Conservation (phyloP, 2,329 filamentous ascomycete species). For the Aspergillus sp. region DNA sequence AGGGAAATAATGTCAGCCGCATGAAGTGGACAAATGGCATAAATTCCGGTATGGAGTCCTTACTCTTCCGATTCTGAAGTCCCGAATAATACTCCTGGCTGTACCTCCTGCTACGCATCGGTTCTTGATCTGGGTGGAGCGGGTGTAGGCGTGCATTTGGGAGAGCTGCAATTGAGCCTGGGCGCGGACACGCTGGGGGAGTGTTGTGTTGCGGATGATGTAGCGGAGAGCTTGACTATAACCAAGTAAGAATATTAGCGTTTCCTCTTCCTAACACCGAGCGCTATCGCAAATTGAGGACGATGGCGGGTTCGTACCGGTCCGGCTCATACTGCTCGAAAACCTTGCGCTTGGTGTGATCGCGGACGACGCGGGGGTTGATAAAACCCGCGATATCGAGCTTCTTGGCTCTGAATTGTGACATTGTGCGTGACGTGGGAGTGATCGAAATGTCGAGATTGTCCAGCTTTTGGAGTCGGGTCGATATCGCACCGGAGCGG, state of each 20-base stretch:
- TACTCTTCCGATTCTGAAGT: constrained; percentile 90
- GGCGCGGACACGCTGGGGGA: constrained; percentile 77
- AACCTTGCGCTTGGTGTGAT: constrained; percentile 94
- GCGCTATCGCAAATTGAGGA: neutral
- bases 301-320: constrained; percentile 56
- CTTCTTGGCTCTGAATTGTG: constrained; percentile 86
- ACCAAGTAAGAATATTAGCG: neutral
- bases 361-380: constrained; percentile 83
- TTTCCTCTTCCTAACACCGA: neutral
- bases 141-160: constrained; percentile 95
- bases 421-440: constrained; percentile 54
- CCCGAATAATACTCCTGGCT: constrained; percentile 82
- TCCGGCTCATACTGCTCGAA: constrained; percentile 85
- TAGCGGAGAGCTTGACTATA: constrained; percentile 86
- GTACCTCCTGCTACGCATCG: constrained; percentile 91
- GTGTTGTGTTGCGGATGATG: constrained; percentile 87
- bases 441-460: neutral
- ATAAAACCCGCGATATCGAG: constrained; percentile 85
- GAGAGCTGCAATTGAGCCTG: constrained; percentile 90
- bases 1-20: constrained; percentile 6
- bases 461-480: neutral
- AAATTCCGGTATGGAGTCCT: constrained; percentile 31
- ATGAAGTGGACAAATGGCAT: no score
- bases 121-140: constrained; percentile 90
- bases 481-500: neutral